phyloP scores from a whole-genome alignment of 129 eudicot genomes.

The Chrysanthemum seticuspe region DNA sequence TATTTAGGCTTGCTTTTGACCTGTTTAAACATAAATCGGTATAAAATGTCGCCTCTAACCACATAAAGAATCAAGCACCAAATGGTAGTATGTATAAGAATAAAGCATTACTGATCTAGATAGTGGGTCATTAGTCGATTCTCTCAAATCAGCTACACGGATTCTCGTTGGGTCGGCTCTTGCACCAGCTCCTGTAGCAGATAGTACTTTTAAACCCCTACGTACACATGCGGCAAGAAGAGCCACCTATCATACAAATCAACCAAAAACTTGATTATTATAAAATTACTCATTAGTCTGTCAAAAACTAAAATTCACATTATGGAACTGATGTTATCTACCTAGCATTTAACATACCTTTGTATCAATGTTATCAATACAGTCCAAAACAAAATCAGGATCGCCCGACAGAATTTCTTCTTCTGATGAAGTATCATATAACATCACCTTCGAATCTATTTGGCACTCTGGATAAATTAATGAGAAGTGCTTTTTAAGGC shows the following conservation, averaged over 20 bases:
- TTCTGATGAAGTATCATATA: slow-evolving; percentile 90
- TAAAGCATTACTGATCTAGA: slow-evolving; percentile 67
- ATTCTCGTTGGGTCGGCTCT: slow-evolving; percentile 99
- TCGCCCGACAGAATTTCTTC: slow-evolving; percentile 87
- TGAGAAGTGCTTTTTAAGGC: slow-evolving; percentile 90
- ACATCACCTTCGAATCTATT: slow-evolving; percentile 70
- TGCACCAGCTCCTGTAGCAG: slow-evolving; percentile 99
- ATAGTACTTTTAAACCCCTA: slow-evolving; percentile 88
- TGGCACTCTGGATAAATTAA: slow-evolving; percentile 90
- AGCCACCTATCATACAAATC: slow-evolving; percentile 58
- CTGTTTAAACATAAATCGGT: not conserved
- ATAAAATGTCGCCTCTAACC: not conserved
- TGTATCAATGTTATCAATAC: slow-evolving; percentile 97
- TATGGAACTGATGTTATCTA: not conserved
- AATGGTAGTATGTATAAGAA: slow-evolving; percentile 6
- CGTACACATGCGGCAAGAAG: slow-evolving; percentile 98
- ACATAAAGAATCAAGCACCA: slow-evolving; percentile 5
- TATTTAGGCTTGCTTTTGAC: slow-evolving; percentile 1
- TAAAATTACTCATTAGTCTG: not conserved
- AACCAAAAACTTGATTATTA: slow-evolving; percentile 17
- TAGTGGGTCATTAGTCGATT: slow-evolving; percentile 86
- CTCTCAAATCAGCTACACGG: slow-evolving; percentile 89
- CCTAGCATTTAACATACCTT: slow-evolving; percentile 55
- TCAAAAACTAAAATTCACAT: not conserved
- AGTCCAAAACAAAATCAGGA: slow-evolving; percentile 95